Percentiles rank a stretch among this genome's conserved stretches.
phyloP scores from a whole-genome alignment of 1,284 basidiomycete genomes.

The Fomitopsis schrenkii region DNA sequence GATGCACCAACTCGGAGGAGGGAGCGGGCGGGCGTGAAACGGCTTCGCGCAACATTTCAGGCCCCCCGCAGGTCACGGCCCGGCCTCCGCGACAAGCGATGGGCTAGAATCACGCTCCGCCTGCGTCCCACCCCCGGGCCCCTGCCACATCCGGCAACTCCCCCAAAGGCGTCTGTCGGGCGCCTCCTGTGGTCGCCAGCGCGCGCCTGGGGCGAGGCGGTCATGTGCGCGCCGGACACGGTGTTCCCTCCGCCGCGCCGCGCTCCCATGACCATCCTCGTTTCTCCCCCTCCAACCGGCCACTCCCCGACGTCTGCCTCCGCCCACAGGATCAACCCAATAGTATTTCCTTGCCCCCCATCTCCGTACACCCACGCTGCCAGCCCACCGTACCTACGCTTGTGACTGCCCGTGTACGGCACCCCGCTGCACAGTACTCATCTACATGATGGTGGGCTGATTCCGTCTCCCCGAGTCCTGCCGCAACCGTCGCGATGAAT shows the following conservation, averaged over 20 bases:
- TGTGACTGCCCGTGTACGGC: not conserved
- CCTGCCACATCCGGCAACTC: not conserved
- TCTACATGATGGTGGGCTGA: not conserved
- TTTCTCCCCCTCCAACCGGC: not conserved
- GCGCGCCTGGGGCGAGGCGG: not conserved
- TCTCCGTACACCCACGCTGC: not conserved
- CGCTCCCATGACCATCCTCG: not conserved
- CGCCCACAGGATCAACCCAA: not conserved
- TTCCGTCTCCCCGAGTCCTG: not conserved
- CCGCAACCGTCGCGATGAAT: not conserved
- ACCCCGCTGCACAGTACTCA: not conserved
- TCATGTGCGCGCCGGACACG: not conserved
- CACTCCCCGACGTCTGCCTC: not conserved
- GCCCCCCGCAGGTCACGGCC: not conserved
- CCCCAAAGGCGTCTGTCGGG: not conserved
- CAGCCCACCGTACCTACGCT: not conserved
- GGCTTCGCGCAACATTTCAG: not conserved
- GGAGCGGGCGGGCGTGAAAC: not conserved
- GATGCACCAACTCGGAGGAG: not conserved
- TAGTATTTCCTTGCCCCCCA: not conserved
- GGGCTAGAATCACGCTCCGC: slow-evolving; percentile 1
- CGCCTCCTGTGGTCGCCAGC: not conserved
- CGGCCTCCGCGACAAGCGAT: not conserved
- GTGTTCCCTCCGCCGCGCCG: not conserved
- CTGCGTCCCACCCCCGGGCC: not conserved